These are phyloP conservation scores for Gossypium davidsonii DNA, from an alignment of 441 rosid genomes.

Conservation along the genomic window DNA sequence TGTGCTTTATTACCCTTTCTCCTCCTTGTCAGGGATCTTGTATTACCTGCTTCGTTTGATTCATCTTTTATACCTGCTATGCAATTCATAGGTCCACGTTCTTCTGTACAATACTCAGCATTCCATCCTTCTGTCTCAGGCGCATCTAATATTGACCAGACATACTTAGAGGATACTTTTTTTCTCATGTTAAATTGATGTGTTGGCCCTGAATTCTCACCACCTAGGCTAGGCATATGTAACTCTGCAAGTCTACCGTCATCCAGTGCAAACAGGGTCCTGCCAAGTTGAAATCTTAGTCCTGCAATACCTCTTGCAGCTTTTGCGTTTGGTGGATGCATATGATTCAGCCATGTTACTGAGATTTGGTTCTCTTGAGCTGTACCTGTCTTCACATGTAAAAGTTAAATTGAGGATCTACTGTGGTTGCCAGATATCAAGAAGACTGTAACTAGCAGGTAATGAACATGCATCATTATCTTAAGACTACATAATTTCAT, in stretches of 20 bases:
- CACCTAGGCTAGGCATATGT: slow-evolving; percentile 52
- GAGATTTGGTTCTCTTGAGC: slow-evolving; percentile 24
- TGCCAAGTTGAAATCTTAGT: slow-evolving; percentile 44
- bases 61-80: slow-evolving; percentile 49
- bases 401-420: slow-evolving; percentile 1
- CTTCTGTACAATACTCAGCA: slow-evolving; percentile 71
- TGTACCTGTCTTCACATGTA: slow-evolving; percentile 31
- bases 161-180: slow-evolving; percentile 33
- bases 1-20: slow-evolving; percentile 38
- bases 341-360: slow-evolving; percentile 47
- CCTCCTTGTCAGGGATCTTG: slow-evolving; percentile 40
- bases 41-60: slow-evolving; percentile 32
- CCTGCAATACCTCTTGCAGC: slow-evolving; percentile 53
- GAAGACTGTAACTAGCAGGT: not conserved
- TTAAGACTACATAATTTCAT: not conserved
- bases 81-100: slow-evolving; percentile 57
- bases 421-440: not conserved
- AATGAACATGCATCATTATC: not conserved
- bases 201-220: slow-evolving; percentile 47
- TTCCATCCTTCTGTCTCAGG: slow-evolving; percentile 80
- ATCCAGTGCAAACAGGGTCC: slow-evolving; percentile 49
- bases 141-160: slow-evolving; percentile 52
- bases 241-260: slow-evolving; percentile 68
- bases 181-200: slow-evolving; percentile 34
- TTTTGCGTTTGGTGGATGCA: slow-evolving; percentile 46